These are phyloP conservation scores for Aotearoamyces nothofagi DNA, from an alignment of 2,329 filamentous ascomycete species.

Conservation along the genomic window DNA sequence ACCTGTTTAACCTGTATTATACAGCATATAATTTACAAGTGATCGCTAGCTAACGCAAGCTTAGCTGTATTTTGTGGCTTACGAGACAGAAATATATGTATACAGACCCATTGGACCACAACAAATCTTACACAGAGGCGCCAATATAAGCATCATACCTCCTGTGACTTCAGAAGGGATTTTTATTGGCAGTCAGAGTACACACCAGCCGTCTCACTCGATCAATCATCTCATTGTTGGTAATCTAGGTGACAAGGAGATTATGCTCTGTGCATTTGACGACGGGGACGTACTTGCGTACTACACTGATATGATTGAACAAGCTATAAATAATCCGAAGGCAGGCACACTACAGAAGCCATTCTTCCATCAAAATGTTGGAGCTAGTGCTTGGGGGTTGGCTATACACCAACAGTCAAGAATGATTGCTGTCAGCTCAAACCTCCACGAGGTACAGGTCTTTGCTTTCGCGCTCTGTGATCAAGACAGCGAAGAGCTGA, in stretches of 20 bases:
- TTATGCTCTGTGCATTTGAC: constrained; percentile 53
- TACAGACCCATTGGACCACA: constrained; percentile 32
- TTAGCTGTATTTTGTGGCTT: constrained; percentile 46
- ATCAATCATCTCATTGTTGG: constrained; percentile 58
- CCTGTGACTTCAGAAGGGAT: constrained; percentile 22
- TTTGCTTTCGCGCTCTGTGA: constrained; percentile 31
- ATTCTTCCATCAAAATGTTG: constrained; percentile 67
- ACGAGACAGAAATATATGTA: constrained; percentile 39
- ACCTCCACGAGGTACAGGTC: constrained; percentile 42
- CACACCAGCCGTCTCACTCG: too few species aligned
- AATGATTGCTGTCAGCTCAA: constrained; percentile 74
- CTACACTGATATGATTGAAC: constrained; percentile 29
- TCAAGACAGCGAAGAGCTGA: too few species aligned
- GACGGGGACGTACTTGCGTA: constrained; percentile 64
- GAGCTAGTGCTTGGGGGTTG: constrained; percentile 73
- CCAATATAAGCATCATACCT: constrained; percentile 35
- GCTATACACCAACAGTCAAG: constrained; percentile 70
- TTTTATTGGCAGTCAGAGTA: constrained; percentile 33
- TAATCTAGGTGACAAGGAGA: constrained; percentile 53
- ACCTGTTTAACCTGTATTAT: too few species aligned
- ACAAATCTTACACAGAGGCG: constrained; percentile 30
- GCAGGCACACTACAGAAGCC: constrained; percentile 6
- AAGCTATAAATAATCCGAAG: constrained; percentile 8
- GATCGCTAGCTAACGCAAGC: constrained; percentile 2
- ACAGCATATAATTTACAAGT: not conserved